Evolutionary conservation across 192 early-diverging fungal genomes (phyloP), one percentile per base, ranked within the genome.

Genomic region (Linnemannia hyalina): DNA sequence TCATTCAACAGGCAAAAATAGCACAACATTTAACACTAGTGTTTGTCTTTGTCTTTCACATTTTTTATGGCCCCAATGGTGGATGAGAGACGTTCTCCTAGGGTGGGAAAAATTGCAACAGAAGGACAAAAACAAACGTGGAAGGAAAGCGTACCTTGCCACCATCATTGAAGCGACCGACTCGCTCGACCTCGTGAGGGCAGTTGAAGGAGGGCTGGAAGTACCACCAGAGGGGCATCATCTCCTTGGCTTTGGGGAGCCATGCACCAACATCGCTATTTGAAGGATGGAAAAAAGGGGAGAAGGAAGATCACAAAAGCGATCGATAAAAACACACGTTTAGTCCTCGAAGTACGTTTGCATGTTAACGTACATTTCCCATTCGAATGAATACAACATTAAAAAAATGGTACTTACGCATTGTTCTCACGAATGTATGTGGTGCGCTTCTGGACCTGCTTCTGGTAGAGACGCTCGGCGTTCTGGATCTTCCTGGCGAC

Each of bases 141-240:
- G 32, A 32, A 11, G 9, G 8, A 18, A 29, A 11, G 22, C 6
- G 23, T 68, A 68, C 65, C 44, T 77, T 77, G 29, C 76, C 76
- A 22, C 76, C 76, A 36, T 77, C 76, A 32, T 77, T 65, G 44
- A 70, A 35, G 6, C 60, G 76, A 26, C 76, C 76, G 38, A 77
- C 63, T 35, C 76, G 76, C 68, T 77, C 65, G 18, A 77, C 40
- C n/a, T 77, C 76, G 41, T 70, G 32, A 29, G 76, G 76, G 65
- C 76, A 77, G 16, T 68, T 69, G 65, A 77, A 77, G 20, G 76
- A 38, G 13, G 76, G 60, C 8, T 65, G 76, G 68, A 77, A 77
- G 68, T 77, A 77, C 44, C 57, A 49, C 76, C 76, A 77, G 32
- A 46, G 36, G 1, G 74, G 74, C 49, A 55, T 54, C 52, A 68